Evolutionary conservation across 768 basidiomycete species (phyloP).

Genomic region (Tricholoma flavovirens): DNA sequence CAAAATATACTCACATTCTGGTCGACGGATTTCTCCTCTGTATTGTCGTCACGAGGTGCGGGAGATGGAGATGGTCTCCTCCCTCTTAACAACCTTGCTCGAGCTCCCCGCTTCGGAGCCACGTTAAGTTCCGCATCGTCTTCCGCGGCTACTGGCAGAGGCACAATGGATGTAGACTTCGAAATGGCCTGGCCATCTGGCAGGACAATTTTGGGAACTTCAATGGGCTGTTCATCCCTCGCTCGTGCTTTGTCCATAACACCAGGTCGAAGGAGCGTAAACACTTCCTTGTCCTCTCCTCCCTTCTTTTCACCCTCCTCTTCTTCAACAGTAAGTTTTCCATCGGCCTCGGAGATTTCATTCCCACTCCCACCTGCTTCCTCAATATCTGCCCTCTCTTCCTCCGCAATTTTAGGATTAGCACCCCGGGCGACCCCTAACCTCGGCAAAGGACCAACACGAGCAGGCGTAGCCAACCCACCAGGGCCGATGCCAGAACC

Average conservation of each 20-base stretch:
- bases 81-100: too few species aligned
- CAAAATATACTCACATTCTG: not conserved
- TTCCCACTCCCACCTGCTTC: constrained; percentile 19
- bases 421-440: not conserved
- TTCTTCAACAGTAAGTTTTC: not conserved
- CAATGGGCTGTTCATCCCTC: constrained; percentile 6
- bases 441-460: not conserved
- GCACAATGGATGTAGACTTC: not conserved
- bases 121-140: not conserved
- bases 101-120: not conserved
- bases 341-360: constrained; percentile 3
- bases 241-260: constrained; percentile 11
- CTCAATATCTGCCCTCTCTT: constrained; percentile 15
- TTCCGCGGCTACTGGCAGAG: not conserved
- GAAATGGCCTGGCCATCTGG: not conserved
- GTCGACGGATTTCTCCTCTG: not conserved
- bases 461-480: not conserved
- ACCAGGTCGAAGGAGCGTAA: constrained; percentile 17
- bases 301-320: not conserved
- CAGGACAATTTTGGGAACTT: not conserved
- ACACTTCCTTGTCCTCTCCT: not conserved
- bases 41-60: too few species aligned
- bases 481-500: not conserved
- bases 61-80: too few species aligned
- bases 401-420: not conserved